Evolutionary conservation across 306 rosid species (phyloP), one percentile per base, ranked within the genome.

Genomic region (Cucurbita maxima): DNA sequence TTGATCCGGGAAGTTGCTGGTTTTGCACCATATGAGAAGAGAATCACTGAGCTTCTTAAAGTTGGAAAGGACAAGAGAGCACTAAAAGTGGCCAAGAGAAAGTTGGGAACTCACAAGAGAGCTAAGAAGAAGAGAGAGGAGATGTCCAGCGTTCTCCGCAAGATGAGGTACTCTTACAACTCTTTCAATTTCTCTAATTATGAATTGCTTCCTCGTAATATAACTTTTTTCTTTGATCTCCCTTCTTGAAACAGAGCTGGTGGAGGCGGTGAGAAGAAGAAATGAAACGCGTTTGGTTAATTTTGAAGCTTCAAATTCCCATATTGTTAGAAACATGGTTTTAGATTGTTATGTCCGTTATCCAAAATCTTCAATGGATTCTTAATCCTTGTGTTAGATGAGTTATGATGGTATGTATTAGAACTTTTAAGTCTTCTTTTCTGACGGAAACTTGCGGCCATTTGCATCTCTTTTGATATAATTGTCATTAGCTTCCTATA

Each of bases 61-160:
- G 97, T 94, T 14, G 98, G 97, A 11, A 94, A 94, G 74, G 98
- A 90, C 51, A 94, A 94, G 86, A 85, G 96, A 8, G 98, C 97
- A 1, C 71, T 94, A 40, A 94, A 89, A 50, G 96, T 90, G 13
- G 96, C 96, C 0, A 94, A 90, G 59, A 83, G 92, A 76, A 94
- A 91, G 94, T 79, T 94, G n/a, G 97, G 90, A 71, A 90, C 96
- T 19, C 96, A 93, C 69, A 92, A 90, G 80, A 86, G 98, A 4
- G 96, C 96, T 0, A 92, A 92, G 90, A 88, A 81, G 88, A 92
- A 92, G 96, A 75, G 96, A 22, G 96, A 92, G 61, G 98, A 92
- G 86, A 92, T 88, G 98, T 87, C 98, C 6, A 89, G 79, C 4
- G 92, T 82, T 47, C 96, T 92, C 52, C 80, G 96, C 58, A 92